These are phyloP conservation scores for Boletus mariae DNA, from an alignment of 1,284 basidiomycete species.

Conservation along the genomic window DNA sequence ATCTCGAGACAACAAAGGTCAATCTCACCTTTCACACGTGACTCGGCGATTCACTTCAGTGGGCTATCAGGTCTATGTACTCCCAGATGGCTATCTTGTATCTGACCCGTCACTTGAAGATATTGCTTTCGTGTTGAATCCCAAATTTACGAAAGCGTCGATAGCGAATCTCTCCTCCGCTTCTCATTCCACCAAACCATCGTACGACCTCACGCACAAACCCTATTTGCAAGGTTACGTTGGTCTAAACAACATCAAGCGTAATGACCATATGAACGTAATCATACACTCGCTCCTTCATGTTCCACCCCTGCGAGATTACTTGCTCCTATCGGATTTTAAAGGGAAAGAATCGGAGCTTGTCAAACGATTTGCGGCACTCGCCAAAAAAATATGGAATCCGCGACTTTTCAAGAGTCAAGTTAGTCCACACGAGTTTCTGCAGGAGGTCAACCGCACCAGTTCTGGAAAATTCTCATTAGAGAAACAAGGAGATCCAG, in stretches of 20 bases:
- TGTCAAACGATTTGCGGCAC: slow-evolving; percentile 78
- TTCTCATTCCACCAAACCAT: slow-evolving; percentile 63
- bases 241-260: slow-evolving; percentile 96
- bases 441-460: slow-evolving; percentile 91
- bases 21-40: slow-evolving; percentile 14
- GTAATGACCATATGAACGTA: slow-evolving; percentile 97
- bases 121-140: slow-evolving; percentile 87
- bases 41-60: slow-evolving; percentile 16
- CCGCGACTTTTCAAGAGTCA: slow-evolving; percentile 94
- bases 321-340: slow-evolving; percentile 75
- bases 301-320: slow-evolving; percentile 85
- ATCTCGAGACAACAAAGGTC: slow-evolving; percentile 89
- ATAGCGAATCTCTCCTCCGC: slow-evolving; percentile 54
- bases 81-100: slow-evolving; percentile 97
- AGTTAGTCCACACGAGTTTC: slow-evolving; percentile 96
- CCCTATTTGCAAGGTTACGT: slow-evolving; percentile 93
- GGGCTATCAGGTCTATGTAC: slow-evolving; percentile 78
- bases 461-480: slow-evolving; percentile 88
- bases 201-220: slow-evolving; percentile 79
- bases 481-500: slow-evolving; percentile 92
- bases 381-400: slow-evolving; percentile 96
- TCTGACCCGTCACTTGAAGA: slow-evolving; percentile 94
- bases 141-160: slow-evolving; percentile 66
- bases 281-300: slow-evolving; percentile 93
- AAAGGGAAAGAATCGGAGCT: slow-evolving; percentile 79